Evolutionary conservation across 495 filamentous ascomycete genomes (phyloP).

Genomic region (Penicillium desertorum): DNA sequence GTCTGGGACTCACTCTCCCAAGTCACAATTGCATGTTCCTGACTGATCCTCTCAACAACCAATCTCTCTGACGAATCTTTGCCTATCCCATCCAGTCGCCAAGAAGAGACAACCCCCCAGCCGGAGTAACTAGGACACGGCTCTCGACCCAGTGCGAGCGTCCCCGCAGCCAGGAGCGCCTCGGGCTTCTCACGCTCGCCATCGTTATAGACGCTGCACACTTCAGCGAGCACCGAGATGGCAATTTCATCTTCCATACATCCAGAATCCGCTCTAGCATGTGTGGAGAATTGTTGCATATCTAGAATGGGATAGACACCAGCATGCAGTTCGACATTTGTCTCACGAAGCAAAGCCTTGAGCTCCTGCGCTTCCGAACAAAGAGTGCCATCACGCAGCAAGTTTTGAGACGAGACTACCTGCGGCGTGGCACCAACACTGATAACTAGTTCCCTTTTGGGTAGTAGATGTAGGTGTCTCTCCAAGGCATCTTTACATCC

Average conservation of each 20-base stretch:
- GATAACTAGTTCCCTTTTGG: slow-evolving; percentile 51
- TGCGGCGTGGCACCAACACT: slow-evolving; percentile 84
- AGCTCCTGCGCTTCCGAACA: slow-evolving; percentile 24
- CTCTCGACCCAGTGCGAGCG: slow-evolving; percentile 73
- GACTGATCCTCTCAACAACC: slow-evolving; percentile 37
- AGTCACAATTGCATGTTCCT: slow-evolving; percentile 39
- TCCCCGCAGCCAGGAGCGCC: slow-evolving; percentile 68
- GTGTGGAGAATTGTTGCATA: slow-evolving; percentile 78
- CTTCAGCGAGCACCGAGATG: slow-evolving; percentile 69
- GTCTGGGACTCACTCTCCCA: slow-evolving; percentile 22
- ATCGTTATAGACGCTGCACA: slow-evolving; percentile 66
- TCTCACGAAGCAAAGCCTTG: slow-evolving; percentile 23
- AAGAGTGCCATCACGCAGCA: slow-evolving; percentile 21
- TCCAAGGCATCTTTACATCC: slow-evolving; percentile 52
- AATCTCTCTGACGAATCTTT: slow-evolving; percentile 12
- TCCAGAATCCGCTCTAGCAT: slow-evolving; percentile 45
- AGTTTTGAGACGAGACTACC: slow-evolving; percentile 55
- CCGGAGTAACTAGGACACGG: slow-evolving; percentile 67
- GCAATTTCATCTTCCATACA: slow-evolving; percentile 58
- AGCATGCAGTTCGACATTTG: slow-evolving; percentile 65
- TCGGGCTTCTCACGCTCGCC: slow-evolving; percentile 52
- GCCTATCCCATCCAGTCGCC: slow-evolving; percentile 34
- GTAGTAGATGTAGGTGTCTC: slow-evolving; percentile 30
- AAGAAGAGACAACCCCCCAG: slow-evolving; percentile 71
- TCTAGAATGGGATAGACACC: slow-evolving; percentile 75